phyloP scores from a whole-genome alignment of 257 asterid species.

The Solanum pinnatisectum region DNA sequence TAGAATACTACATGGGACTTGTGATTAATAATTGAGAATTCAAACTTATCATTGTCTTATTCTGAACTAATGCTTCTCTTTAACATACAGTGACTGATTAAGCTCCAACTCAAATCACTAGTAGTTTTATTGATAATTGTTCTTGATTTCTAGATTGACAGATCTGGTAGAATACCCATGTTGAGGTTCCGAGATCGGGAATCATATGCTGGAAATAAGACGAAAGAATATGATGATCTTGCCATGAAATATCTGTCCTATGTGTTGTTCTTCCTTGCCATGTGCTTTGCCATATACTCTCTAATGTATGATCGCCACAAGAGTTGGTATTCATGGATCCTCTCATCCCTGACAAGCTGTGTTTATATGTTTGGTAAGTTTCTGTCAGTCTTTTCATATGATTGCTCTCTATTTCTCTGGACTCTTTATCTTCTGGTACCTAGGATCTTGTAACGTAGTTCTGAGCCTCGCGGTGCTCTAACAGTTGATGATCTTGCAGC shows the following conservation, averaged over 20 bases:
- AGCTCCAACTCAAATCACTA: not conserved
- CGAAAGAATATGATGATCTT: conserved; percentile 94
- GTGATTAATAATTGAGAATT: not conserved
- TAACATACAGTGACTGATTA: not conserved
- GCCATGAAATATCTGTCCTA: conserved; percentile 98
- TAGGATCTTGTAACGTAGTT: not conserved
- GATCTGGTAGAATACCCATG: conserved; percentile 88
- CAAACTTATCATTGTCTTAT: not conserved
- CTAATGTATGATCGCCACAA: conserved; percentile 86
- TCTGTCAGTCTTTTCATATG: conserved; percentile 1
- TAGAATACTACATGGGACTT: not conserved
- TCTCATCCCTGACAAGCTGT: conserved; percentile 91
- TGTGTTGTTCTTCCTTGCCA: conserved; percentile 72
- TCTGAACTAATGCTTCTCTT: not conserved
- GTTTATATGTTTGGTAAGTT: conserved; percentile 96
- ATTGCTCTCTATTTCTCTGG: not conserved
- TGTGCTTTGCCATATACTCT: conserved; percentile 74
- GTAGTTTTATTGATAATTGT: not conserved
- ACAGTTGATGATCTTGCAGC: not conserved
- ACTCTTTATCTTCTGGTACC: not conserved
- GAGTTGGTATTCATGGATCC: conserved; percentile 99
- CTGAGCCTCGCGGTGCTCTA: not conserved
- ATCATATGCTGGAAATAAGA: conserved; percentile 87
- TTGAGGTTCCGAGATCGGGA: conserved; percentile 93
- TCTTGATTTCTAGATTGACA: conserved; percentile 52